phyloP scores from a whole-genome alignment of 495 filamentous ascomycete species.

The Mytilinidion resinicola region DNA sequence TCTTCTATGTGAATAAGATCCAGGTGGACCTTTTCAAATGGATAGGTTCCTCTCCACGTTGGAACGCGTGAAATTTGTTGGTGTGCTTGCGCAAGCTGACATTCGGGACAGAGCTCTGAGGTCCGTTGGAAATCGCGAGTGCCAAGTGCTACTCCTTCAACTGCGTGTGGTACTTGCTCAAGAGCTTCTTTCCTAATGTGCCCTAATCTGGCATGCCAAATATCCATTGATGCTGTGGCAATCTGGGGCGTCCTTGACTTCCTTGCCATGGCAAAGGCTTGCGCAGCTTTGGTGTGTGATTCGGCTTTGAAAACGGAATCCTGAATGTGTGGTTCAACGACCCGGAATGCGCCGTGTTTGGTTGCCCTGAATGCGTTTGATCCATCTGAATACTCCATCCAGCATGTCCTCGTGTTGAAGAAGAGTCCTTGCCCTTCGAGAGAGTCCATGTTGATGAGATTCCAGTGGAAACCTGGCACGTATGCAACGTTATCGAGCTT shows the following conservation, averaged over 20 bases:
- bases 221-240: constrained; percentile 1
- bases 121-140: neutral
- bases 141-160: too few relatives aligned
- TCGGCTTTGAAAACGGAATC: too few relatives aligned
- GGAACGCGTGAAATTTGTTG: neutral
- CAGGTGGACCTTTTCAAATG: constrained; percentile 13
- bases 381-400: constrained; percentile 5
- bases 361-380: neutral
- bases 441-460: too few relatives aligned
- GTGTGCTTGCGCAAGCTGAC: neutral
- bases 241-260: neutral
- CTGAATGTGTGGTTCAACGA: constrained; percentile 1
- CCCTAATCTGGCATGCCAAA: constrained; percentile 1
- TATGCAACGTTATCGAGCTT: too few relatives aligned
- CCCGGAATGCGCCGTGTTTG: neutral
- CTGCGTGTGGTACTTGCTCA: neutral
- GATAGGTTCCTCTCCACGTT: constrained; percentile 8
- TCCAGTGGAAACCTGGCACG: too few relatives aligned
- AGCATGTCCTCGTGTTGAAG: too few relatives aligned
- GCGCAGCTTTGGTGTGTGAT: too few relatives aligned
- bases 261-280: too few relatives aligned
- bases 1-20: constrained; percentile 16
- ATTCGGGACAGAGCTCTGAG: neutral
- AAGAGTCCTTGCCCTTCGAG: too few relatives aligned
- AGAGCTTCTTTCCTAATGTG: constrained; percentile 4